Base-by-base conservation (phyloP, 2,329 filamentous ascomycete genomes). In the Pseudogymnoascus sp. region DNA sequence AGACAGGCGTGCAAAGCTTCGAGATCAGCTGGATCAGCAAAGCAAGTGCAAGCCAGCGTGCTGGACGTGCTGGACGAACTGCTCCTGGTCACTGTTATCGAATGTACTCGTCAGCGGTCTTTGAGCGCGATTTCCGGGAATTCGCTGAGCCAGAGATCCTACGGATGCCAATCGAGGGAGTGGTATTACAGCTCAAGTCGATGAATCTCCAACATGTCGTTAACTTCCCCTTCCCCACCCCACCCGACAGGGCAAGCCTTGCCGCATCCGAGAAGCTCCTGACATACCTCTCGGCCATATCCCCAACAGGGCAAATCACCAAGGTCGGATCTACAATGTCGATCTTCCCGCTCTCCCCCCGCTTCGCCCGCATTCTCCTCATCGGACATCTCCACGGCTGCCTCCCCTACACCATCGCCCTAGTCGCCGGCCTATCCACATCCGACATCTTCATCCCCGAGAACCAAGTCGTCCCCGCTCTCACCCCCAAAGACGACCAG, bases 11-110 rank as follows among this genome's bases (percentile, higher is more conserved):
- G 0, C 95, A 99, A 74, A 96, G 89, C 72, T 99, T 96, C 73
- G 90, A 96, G 70, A 85, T 99, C 62, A 89, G 89, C 42, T 99
- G 93, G 91, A 96, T 97, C 73, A 97, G 93, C 78, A 97, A 99
- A 77, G 95, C 95, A 29, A 96, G 91, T 73, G 93, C 95, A 6
- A 90, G 87, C 68, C 95, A 99, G 76, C 85, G 95, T 73, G 86
- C 91, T 64, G 95, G 95, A 77, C 91, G 95, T 82, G 95, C 95
- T 64, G 95, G 96, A 67, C 88, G 95, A 80, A 99, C 93, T 3
- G 93, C 92, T 0, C 93, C 95, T 1, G 95, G 95, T 6, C 96
- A 99, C 76, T 97, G 93, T 76, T 99, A 97, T 77, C 82, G 92
- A 63, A 77, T 99, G 4, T 99, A 96, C 76, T 97, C 93, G 0